Evolutionary conservation across 345 rosid genomes (phyloP).

Genomic region (Firmiana major): DNA sequence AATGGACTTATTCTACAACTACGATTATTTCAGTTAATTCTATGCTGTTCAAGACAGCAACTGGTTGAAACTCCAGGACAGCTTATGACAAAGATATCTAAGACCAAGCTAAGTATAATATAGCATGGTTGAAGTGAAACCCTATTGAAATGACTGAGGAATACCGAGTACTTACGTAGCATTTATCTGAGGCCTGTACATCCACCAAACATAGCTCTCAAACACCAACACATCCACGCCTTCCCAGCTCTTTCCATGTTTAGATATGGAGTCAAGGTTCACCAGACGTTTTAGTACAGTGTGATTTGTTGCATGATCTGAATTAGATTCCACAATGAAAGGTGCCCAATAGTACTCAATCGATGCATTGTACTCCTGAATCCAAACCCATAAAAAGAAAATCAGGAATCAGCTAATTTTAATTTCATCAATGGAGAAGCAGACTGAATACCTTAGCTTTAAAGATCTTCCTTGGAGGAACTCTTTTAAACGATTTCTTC

Average conservation of each 20-base stretch:
- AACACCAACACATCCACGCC: constrained; percentile 71
- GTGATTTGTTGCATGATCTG: constrained; percentile 92
- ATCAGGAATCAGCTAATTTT: not conserved
- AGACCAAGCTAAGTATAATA: not conserved
- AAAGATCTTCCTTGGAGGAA: constrained; percentile 90
- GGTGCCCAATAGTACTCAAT: constrained; percentile 98
- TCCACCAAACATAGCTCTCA: constrained; percentile 98
- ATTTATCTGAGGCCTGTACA: constrained; percentile 76
- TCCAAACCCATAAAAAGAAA: not conserved
- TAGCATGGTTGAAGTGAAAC: not conserved
- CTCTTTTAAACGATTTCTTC: constrained; percentile 58
- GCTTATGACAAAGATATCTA: not conserved
- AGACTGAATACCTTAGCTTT: constrained; percentile 52
- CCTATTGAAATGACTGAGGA: not conserved
- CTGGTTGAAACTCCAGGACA: not conserved
- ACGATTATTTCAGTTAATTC: not conserved
- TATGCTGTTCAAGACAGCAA: not conserved
- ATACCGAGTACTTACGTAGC: constrained; percentile 56
- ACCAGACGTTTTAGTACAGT: constrained; percentile 72
- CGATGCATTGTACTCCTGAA: constrained; percentile 71
- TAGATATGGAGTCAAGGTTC: constrained; percentile 70
- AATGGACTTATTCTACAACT: not conserved
- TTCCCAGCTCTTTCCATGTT: constrained; percentile 76
- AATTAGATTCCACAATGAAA: constrained; percentile 77
- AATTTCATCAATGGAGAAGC: not conserved